A percentile compares a stretch with the other conserved stretches of the same genome.
These are phyloP conservation scores for Aspergillus eucalypticola DNA, from an alignment of 2,329 filamentous ascomycete genomes.

Conservation along the genomic window DNA sequence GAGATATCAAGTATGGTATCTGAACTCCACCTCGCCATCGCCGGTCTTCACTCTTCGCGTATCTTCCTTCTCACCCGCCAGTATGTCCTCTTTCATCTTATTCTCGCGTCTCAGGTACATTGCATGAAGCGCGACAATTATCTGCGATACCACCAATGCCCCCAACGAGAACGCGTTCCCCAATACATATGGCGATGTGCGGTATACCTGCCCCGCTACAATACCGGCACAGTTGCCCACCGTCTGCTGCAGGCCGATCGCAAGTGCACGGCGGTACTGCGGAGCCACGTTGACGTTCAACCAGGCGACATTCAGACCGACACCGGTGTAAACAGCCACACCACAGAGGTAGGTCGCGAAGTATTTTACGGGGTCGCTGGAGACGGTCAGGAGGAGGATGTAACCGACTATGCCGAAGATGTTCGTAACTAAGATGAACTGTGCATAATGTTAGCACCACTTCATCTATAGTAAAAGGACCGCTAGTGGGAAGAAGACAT, in stretches of 20 bases:
- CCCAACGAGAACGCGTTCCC: conserved; percentile 43
- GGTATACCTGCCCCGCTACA: conserved; percentile 51
- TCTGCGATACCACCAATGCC: conserved; percentile 35
- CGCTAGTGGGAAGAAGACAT: neutral
- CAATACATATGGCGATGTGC: conserved; percentile 37
- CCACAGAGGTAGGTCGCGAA: conserved; percentile 54
- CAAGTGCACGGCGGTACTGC: conserved; percentile 52
- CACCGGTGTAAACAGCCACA: conserved; percentile 50
- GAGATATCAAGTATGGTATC: conserved; percentile 42
- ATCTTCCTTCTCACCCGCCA: conserved; percentile 45
- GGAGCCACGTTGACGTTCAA: conserved; percentile 51
- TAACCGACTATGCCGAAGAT: conserved; percentile 53
- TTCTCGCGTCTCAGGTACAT: conserved; percentile 49
- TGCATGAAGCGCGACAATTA: conserved; percentile 43
- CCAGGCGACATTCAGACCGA: conserved; percentile 52
- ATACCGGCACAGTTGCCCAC: conserved; percentile 53
- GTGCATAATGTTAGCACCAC: neutral
- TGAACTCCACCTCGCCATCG: conserved; percentile 51
- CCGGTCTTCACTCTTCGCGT: conserved; percentile 49
- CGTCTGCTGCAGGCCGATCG: conserved; percentile 50
- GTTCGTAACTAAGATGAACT: conserved; percentile 41
- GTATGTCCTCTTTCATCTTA: conserved; percentile 40
- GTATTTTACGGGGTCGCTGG: conserved; percentile 52
- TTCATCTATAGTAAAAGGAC: no score
- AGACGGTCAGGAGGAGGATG: conserved; percentile 51